phyloP scores from a whole-genome alignment of 1,139 yeast genomes.

The Yamadazyma membranifaciens region DNA sequence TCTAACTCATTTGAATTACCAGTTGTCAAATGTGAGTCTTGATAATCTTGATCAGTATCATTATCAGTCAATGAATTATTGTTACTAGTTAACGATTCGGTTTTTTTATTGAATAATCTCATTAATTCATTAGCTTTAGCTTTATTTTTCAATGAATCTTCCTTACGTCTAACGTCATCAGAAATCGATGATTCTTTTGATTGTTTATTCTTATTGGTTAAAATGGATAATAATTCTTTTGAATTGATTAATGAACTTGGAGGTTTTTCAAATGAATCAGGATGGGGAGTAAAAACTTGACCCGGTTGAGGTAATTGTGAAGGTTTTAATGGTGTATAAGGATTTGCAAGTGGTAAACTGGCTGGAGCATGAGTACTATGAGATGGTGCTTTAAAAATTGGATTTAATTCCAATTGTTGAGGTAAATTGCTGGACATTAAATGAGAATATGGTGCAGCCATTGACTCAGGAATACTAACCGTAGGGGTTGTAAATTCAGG shows the following conservation, averaged over 20 bases:
- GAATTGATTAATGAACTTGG: conserved; percentile 44
- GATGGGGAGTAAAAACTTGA: conserved; percentile 18
- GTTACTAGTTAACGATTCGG: conserved; percentile 13
- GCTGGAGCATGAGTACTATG: conserved; percentile 1
- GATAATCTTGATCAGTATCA: background rate
- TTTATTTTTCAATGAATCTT: conserved; percentile 27
- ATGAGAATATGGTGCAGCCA: conserved; percentile 19
- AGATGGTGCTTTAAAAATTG: conserved; percentile 1
- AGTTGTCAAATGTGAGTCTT: no score
- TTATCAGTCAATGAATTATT: background rate
- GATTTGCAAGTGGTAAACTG: background rate
- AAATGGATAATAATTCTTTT: conserved; percentile 51
- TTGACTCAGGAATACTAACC: conserved; percentile 17
- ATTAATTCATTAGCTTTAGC: conserved; percentile 41
- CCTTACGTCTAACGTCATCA: conserved; percentile 9
- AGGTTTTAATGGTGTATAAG: background rate
- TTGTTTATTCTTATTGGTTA: conserved; percentile 31
- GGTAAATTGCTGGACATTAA: conserved; percentile 20
- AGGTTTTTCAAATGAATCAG: conserved; percentile 44
- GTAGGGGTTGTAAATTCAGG: no score
- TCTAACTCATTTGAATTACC: conserved; percentile 23
- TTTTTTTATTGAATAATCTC: conserved; percentile 27
- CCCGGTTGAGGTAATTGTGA: conserved; percentile 16
- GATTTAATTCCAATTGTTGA: conserved; percentile 20
- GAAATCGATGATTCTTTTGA: conserved; percentile 13